Base-by-base conservation (phyloP, 2,329 filamentous ascomycete species). In the Xylariaceae sp. region DNA sequence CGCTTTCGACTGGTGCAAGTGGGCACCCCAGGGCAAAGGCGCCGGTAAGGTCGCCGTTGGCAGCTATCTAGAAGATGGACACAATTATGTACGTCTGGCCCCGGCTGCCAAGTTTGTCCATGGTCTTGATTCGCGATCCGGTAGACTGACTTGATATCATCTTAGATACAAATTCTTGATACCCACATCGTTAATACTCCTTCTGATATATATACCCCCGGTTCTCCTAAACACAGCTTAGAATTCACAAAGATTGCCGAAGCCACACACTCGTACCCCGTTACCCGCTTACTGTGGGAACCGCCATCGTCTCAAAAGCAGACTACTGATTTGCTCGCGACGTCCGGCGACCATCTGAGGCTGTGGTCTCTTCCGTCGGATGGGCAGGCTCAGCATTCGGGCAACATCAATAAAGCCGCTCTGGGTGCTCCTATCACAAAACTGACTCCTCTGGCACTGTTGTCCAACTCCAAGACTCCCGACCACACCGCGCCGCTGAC, bases 1-100 rank as follows among this genome's bases (percentile, higher is more conserved):
- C 68, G 92, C 94, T 11, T 92, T 95, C 62, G 94, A 99, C 72
- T 99, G 94, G 94, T 99, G 94, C 75, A 99, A 99, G 71, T 99
- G 94, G 92, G 83, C 88, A 14, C 85, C 92, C 2, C 83, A 90
- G 62, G 84, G 71, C 62, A 85, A 85, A 58, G 85, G 89, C 54
- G 90, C 89, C 3, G 94, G 94, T 36, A 97, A 97, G 71, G 81
- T 99, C 60, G 94, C 94, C 11, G 79, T 99, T 36, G 94, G 92
- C 52, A 99, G 94, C 73, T 97, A 97, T 67, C 74, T 97, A 45
- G 94, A 99, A 71, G 94, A 99, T 70, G 92, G 91, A 6, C 94
- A 99, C 73, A 99, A 99, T 68, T 99, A 95, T 75, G 90, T 96
- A 75, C 62, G 81, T 69, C 4, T 36, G 33, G 5, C 14, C 18